Evolutionary conservation across 129 eudicot genomes (phyloP).

Genomic region (Chrysanthemum lavandulifolium): DNA sequence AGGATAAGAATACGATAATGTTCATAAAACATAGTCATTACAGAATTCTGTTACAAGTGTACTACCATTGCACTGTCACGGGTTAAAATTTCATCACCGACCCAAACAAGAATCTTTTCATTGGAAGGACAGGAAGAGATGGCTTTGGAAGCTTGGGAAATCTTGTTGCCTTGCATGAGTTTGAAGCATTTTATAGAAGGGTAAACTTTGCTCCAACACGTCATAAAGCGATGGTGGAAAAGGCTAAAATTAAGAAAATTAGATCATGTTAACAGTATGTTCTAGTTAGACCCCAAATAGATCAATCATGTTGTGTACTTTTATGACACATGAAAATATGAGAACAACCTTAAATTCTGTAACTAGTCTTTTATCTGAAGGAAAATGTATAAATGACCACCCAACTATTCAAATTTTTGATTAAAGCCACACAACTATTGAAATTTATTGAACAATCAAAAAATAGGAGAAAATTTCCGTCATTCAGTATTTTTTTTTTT

Average conservation of each 20-base stretch:
- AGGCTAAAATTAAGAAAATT: constrained; percentile 43
- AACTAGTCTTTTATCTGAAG: no score
- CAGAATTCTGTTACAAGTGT: constrained; percentile 15
- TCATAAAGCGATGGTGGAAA: constrained; percentile 71
- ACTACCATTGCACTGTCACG: constrained; percentile 96
- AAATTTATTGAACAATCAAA: no score
- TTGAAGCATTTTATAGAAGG: constrained; percentile 82
- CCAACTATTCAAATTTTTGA: no score
- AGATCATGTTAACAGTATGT: background rate
- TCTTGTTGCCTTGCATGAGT: constrained; percentile 40
- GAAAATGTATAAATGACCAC: no score
- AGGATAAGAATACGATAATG: background rate
- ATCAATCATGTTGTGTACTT: background rate
- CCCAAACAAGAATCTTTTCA: constrained; percentile 91
- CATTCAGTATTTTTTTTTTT: no score
- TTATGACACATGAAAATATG: background rate
- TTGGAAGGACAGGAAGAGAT: constrained; percentile 79
- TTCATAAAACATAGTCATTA: constrained; percentile 4
- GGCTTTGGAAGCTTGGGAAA: constrained; percentile 40
- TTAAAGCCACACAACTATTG: no score
- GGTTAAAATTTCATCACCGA: constrained; percentile 86
- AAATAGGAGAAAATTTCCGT: no score
- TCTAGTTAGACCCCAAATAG: constrained; percentile 3
- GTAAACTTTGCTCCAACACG: constrained; percentile 86
- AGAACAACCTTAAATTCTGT: no score